Conservation (phyloP, 2,329 filamentous ascomycete species). For the Colletotrichum tropicale region DNA sequence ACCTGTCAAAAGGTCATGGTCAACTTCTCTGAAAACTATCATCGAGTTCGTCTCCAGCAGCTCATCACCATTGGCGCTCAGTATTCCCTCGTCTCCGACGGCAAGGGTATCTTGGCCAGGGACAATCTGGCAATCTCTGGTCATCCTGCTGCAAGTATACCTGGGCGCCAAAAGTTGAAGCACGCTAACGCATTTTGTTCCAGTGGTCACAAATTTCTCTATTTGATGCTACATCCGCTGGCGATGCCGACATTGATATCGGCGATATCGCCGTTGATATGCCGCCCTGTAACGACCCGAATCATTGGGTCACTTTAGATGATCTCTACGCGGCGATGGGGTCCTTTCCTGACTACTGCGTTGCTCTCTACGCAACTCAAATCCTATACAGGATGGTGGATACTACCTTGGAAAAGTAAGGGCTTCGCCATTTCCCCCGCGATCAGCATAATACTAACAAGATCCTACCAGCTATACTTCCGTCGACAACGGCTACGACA, state of each 20-base stretch:
- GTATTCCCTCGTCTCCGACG: conserved; percentile 29
- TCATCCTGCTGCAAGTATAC: neutral
- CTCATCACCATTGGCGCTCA: conserved; percentile 35
- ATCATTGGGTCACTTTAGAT: neutral
- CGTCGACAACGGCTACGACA: neutral
- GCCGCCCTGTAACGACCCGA: neutral
- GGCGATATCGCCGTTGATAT: neutral
- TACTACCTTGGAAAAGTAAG: neutral
- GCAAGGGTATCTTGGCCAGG: conserved; percentile 25
- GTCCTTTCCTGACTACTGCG: neutral
- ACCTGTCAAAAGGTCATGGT: conserved; percentile 29
- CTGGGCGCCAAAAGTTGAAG: neutral
- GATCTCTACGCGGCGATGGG: neutral
- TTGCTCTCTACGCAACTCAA: neutral
- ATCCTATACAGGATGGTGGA: neutral
- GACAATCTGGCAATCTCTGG: conserved; percentile 30
- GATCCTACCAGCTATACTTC: neutral
- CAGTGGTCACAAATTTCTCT: neutral
- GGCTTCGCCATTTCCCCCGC: neutral
- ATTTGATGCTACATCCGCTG: neutral
- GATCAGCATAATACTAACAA: neutral
- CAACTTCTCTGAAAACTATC: conserved; percentile 23
- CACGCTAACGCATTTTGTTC: neutral
- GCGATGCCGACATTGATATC: neutral
- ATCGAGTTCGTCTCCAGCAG: conserved; percentile 27